Conservation (phyloP, 2,329 filamentous ascomycete genomes). For the Colletotrichum musae region DNA sequence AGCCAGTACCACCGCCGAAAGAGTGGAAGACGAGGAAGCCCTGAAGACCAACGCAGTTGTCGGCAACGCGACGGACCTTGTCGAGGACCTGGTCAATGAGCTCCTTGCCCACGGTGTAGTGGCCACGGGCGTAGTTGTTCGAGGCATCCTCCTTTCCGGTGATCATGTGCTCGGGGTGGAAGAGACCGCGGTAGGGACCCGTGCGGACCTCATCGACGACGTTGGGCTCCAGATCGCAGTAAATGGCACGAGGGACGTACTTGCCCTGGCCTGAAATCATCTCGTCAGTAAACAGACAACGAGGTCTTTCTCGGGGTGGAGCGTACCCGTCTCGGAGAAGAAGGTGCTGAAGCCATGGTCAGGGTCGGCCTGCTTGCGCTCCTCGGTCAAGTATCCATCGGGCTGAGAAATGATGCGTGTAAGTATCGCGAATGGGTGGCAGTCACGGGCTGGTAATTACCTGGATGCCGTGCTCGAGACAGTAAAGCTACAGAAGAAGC, state of each 20-base stretch:
- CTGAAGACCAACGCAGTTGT: conserved; percentile 98
- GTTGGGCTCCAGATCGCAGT: conserved; percentile 99
- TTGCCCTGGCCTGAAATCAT: conserved; percentile 86
- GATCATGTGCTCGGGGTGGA: conserved; percentile 99
- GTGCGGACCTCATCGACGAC: conserved; percentile 99
- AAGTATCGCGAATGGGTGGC: conserved; percentile 20
- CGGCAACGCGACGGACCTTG: conserved; percentile 96
- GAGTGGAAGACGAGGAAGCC: conserved; percentile 99
- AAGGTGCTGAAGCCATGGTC: conserved; percentile 99
- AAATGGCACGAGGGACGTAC: conserved; percentile 98
- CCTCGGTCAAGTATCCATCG: conserved; percentile 98
- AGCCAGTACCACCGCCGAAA: conserved; percentile 98
- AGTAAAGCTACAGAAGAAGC: conserved; percentile 84
- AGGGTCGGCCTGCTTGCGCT: conserved; percentile 92
- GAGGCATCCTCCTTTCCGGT: conserved; percentile 99
- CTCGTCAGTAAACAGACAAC: conserved; percentile 21
- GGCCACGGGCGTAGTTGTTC: conserved; percentile 99
- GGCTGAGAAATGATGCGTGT: conserved; percentile 70
- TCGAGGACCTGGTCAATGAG: conserved; percentile 98
- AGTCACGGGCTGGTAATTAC: conserved; percentile 65
- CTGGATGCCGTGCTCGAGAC: conserved; percentile 99
- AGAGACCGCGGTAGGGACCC: conserved; percentile 93
- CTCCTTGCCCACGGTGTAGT: conserved; percentile 99
- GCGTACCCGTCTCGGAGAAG: conserved; percentile 98
- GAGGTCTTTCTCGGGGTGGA: background rate